phyloP scores from a whole-genome alignment of 768 basidiomycete species.

The Mrakia gelida region DNA sequence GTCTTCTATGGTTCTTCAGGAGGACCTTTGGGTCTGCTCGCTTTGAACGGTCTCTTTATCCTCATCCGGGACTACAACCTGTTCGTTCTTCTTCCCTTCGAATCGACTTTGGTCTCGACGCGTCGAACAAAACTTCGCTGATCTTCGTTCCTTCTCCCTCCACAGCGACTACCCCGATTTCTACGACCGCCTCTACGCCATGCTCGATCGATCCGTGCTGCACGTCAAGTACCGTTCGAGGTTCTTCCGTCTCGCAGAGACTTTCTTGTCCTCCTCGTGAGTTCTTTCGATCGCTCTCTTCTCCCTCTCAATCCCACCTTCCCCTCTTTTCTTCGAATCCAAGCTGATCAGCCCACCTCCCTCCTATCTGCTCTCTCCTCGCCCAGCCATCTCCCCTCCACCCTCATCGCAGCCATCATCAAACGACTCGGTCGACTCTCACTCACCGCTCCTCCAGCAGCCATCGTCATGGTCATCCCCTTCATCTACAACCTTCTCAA shows the following conservation, averaged over 20 bases:
- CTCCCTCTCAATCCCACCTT: neutral
- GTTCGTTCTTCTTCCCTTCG: constrained; percentile 51
- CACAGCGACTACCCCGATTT: constrained; percentile 90
- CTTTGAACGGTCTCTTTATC: constrained; percentile 83
- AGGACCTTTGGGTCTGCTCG: constrained; percentile 77
- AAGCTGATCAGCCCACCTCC: too few relatives aligned
- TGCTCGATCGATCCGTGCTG: constrained; percentile 79
- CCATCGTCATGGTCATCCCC: constrained; percentile 82
- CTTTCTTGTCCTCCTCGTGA: constrained; percentile 88
- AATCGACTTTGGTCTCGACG: neutral
- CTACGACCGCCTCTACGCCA: constrained; percentile 83
- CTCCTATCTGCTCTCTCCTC: constrained; percentile 20
- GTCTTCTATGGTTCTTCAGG: constrained; percentile 49
- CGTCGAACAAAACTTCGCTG: neutral
- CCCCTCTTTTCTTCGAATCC: constrained; percentile 45
- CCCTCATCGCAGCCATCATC: constrained; percentile 89
- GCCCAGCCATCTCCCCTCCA: constrained; percentile 73
- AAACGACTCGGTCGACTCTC: constrained; percentile 84
- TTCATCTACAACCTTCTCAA: constrained; percentile 94
- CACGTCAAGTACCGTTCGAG: constrained; percentile 89
- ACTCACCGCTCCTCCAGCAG: constrained; percentile 79
- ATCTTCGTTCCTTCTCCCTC: neutral
- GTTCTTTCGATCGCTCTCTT: constrained; percentile 41
- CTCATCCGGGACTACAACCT: constrained; percentile 90
- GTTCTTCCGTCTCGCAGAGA: constrained; percentile 87